These are phyloP conservation scores for Microbotryomycetes sp. DNA, from an alignment of 1,284 basidiomycete genomes.

Conservation along the genomic window DNA sequence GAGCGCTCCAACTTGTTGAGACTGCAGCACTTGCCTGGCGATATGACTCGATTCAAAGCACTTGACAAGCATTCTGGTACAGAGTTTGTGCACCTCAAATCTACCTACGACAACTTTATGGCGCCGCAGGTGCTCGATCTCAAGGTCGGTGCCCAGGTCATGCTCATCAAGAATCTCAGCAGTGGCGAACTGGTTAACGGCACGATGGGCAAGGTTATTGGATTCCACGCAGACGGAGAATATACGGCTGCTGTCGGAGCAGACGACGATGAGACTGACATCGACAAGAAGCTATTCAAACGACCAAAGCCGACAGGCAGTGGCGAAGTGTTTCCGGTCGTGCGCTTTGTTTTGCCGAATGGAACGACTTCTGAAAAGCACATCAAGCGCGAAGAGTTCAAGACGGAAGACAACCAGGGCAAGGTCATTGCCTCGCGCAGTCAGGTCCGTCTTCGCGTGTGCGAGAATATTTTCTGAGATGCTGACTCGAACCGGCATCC, in stretches of 20 bases:
- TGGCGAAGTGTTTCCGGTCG: conserved; percentile 25
- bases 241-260: background rate
- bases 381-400: conserved; percentile 69
- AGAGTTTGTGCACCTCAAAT: conserved; percentile 3
- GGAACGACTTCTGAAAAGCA: conserved; percentile 44
- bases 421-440: conserved; percentile 51
- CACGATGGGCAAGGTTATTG: conserved; percentile 65
- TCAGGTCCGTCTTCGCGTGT: conserved; percentile 20
- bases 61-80: conserved; percentile 21
- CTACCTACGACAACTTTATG: conserved; percentile 38
- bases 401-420: conserved; percentile 72
- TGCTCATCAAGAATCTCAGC: conserved; percentile 71
- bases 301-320: conserved; percentile 26
- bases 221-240: conserved; percentile 47
- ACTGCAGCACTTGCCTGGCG: conserved; percentile 43
- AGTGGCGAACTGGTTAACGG: conserved; percentile 76
- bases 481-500: background rate
- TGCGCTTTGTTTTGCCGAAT: conserved; percentile 14
- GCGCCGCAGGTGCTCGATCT: conserved; percentile 49
- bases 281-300: background rate
- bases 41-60: conserved; percentile 18
- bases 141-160: conserved; percentile 57
- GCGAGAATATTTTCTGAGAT: too few species aligned
- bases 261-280: background rate
- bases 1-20: conserved; percentile 64